Evolutionary conservation across 805 yeast genomes (phyloP), one percentile per base, ranked within the genome.

Genomic region (Sugiyamaella americana): DNA sequence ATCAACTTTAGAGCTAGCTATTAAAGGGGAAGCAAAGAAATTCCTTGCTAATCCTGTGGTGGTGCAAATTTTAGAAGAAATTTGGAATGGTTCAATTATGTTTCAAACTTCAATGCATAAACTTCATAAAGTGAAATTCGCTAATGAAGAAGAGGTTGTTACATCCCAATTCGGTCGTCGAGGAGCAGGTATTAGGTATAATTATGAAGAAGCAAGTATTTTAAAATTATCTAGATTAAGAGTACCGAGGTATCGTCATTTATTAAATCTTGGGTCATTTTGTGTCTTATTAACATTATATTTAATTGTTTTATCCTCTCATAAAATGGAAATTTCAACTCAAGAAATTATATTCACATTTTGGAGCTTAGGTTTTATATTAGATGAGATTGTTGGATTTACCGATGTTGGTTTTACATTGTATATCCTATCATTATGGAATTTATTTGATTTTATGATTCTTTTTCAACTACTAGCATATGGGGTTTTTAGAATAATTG

Each of bases 41-140:
- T 70, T 77, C 49, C 60, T 77, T 40, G 70, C 78, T 2, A 79
- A 76, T 56, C 80, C 81, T 1, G 67, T 73, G 3, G 68, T 76
- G 2, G 67, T 70, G 3, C 68, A 71, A 24, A 69, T 74, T 4
- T 54, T 76, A 34, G 71, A 72, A 42, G 70, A 73, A 41, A 68
- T 77, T 29, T 76, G 79, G 68, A 70, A 71, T 48, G 82, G 82
- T 0, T 74, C 74, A 24, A 62, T 77, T 21, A 71, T 67, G 54
- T 63, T 66, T 35, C 65, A 68, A 37, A 60, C 68, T 5, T 65
- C 43, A 37, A 65, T 57, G 60, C 68, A 59, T 59, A 68, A 58
- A 51, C 60, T 56, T 21, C 69, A 58, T 57, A 57, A 63, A 18
- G 47, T 52, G 47, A 57, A 55, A n/a, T 45, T 58, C 21, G 51